Evolutionary conservation across 805 yeast species (phyloP), one percentile per base, ranked within the genome.

Genomic region (Pichia deserticola): DNA sequence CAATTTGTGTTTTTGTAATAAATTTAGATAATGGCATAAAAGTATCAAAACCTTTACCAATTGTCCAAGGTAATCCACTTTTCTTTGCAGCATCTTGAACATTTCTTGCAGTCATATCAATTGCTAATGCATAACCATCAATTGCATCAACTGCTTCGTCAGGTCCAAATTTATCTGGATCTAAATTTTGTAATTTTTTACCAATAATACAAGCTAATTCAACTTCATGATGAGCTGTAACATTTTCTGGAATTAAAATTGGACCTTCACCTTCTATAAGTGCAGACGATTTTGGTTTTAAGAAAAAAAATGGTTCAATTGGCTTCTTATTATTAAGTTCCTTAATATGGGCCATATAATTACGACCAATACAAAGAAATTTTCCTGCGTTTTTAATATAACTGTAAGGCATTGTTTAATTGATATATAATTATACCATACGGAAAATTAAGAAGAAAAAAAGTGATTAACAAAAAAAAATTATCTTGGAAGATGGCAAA

Each of bases 11-110:
- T 60, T 86, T 84, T 9, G 90, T 78, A 48, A 93, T 83, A 56
- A 81, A 79, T 25, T 71, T 67, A 7, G 95, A 84, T n/a, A 93
- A 63, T 1, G 99, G 99, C 64, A 87, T 74, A 66, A 93, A 93
- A 0, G 99, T 92, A 62, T 93, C 99, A 65, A 89, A 92, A 0
- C 99, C 99, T 64, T 93, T 93, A 36, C 93, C 96, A 56, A 89
- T 88, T 5, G 92, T 70, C 99, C 99, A 93, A 5, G 99, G 99
- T 47, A 92, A 74, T 1, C 98, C 98, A 66, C 88, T 89, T 69
- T 76, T 77, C 69, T 93, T 93, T 36, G 97, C 97, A 60, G 82
- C 96, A 61, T 86, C 90, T 69, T 93, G 99, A 33, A 93, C 95
- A 61, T 90, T 89, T 65, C 99, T 79, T 0, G 96, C 98, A 7